These are phyloP conservation scores for Phytophthora sansomeana DNA, from an alignment of 352 stramenopile genomes.

Conservation along the genomic window DNA sequence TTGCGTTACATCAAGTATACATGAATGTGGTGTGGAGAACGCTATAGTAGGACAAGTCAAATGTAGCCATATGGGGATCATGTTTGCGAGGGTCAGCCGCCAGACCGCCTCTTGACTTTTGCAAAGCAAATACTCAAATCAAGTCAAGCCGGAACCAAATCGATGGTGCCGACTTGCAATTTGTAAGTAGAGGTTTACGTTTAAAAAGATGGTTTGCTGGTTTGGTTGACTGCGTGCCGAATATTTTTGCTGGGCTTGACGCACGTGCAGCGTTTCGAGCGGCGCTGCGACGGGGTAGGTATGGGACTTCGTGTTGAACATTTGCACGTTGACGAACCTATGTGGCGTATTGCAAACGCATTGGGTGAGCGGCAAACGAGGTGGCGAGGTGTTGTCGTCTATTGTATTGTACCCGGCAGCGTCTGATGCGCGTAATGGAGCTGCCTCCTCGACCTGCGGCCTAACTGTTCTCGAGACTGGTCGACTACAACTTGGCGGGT, in stretches of 20 bases:
- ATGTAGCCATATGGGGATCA: too few species aligned
- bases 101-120: too few species aligned
- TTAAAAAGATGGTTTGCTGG: too few species aligned
- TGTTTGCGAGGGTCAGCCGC: too few species aligned
- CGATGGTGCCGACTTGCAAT: too few species aligned
- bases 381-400: slow-evolving; percentile 21
- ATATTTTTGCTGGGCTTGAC: slow-evolving; percentile 11
- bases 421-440: slow-evolving; percentile 19
- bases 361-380: slow-evolving; percentile 1
- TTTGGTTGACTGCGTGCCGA: too few species aligned
- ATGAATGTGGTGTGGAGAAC: background rate
- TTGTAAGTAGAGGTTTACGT: too few species aligned
- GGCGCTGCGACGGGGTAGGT: slow-evolving; percentile 18
- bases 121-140: too few species aligned
- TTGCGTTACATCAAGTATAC: background rate
- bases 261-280: slow-evolving; percentile 21
- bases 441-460: slow-evolving; percentile 23
- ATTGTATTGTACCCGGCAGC: slow-evolving; percentile 41
- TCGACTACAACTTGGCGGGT: slow-evolving; percentile 21
- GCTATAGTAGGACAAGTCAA: background rate
- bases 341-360: background rate
- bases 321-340: slow-evolving; percentile 5
- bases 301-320: slow-evolving; percentile 6
- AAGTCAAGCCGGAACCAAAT: too few species aligned
- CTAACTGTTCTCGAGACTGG: slow-evolving; percentile 18